These are phyloP conservation scores for Cercospora berteroae DNA, from an alignment of 2,329 filamentous ascomycete species.

Conservation along the genomic window DNA sequence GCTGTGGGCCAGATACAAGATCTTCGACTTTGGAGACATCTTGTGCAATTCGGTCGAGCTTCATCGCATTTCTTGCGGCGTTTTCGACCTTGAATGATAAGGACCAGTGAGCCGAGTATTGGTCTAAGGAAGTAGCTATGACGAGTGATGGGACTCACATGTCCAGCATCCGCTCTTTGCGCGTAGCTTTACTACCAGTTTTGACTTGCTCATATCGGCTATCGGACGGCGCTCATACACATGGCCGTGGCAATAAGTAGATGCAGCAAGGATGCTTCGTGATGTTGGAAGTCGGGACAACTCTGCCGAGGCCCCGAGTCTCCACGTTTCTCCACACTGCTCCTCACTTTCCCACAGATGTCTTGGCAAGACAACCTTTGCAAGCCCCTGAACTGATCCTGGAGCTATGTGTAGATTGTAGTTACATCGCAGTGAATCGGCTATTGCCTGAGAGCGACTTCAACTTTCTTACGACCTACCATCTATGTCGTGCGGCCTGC, in stretches of 20 bases:
- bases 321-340: neutral
- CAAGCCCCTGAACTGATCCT: neutral
- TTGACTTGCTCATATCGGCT: neutral
- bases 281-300: neutral
- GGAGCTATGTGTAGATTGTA: neutral
- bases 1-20: neutral
- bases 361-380: neutral
- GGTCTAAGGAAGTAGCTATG: neutral
- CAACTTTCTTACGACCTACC: too few relatives aligned
- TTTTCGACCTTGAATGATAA: neutral
- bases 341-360: neutral
- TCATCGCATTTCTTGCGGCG: constrained; percentile 3
- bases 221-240: neutral
- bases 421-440: too few relatives aligned
- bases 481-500: neutral
- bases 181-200: neutral
- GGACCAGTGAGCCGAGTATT: neutral
- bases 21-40: neutral
- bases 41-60: neutral
- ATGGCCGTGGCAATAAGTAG: neutral
- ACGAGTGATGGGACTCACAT: neutral
- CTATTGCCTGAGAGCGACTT: neutral
- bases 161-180: neutral
- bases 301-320: neutral
- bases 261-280: neutral